Evolutionary conservation across 1,139 yeast genomes (phyloP), one percentile per base, ranked within the genome.

Genomic region (Kluyveromyces sp.): DNA sequence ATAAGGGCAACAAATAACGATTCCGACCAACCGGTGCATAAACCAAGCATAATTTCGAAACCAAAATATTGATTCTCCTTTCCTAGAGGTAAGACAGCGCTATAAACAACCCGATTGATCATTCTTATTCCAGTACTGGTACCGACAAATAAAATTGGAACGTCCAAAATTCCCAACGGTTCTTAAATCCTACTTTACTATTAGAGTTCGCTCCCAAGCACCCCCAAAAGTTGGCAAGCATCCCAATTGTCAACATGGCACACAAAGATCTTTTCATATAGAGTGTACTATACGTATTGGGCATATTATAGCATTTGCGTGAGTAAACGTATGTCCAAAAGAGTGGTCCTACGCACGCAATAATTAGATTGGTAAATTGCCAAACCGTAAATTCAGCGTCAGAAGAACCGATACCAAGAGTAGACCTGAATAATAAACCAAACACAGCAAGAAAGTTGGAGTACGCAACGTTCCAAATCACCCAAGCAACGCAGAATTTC

Each of bases 31-130:
- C 75, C 74, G 3, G 73, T 67, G 4, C 74, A 68, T 8, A 72
- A 67, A 0, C 76, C 75, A 34, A 72, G 59, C 64, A 71, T 65
- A 4, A 71, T 61, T 47, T 72, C 76, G 40, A 72, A 56, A 0
- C 76, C 77, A 54, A 72, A 71, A 46, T 64, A 72, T 51, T 72
- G 75, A 1, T 74, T 75, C 48, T 72, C 76, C 34, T 68, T 67
- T 0, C 75, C 75, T 45, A 60, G 65, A 0, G 77, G 77, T 26
- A 72, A 56, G 45, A 72, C 55, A 0, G 72, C 59, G 41, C 73
- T 68, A 50, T 71, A 72, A 0, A 69, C 58, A 2, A 68, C 63
- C 50, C 77, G 60, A 48, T 71, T 70, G 37, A 72, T 50, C 1
- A 71, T 63, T 45, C 77, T 60, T 50, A 71, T 52, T 0, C 74